Percentiles rank a stretch among this genome's conserved stretches.
Conservation (phyloP, 2,329 filamentous ascomycete species). For the Calonectria honghensis region DNA sequence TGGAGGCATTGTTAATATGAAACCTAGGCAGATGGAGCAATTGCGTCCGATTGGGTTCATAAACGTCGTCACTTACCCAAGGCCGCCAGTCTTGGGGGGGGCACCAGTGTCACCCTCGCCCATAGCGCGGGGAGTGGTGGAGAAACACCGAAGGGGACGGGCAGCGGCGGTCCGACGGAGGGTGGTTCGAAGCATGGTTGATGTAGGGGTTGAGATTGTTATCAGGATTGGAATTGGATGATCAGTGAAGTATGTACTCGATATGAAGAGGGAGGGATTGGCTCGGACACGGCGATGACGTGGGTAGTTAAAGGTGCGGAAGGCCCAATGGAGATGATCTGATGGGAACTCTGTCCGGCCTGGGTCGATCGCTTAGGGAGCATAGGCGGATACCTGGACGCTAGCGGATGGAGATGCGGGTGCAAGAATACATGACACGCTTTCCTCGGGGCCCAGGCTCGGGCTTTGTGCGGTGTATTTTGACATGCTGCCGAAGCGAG, state of each 20-base stretch:
- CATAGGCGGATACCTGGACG: conserved; percentile 43
- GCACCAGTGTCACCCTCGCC: conserved; percentile 81
- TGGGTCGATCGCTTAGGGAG: conserved; percentile 22
- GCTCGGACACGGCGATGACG: conserved; percentile 51
- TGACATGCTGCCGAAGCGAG: background rate
- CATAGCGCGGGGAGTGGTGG: conserved; percentile 78
- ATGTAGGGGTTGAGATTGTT: conserved; percentile 39
- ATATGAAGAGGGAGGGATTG: conserved; percentile 40
- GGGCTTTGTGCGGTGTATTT: conserved; percentile 9
- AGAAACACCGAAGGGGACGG: conserved; percentile 77
- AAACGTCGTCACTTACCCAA: conserved; percentile 67
- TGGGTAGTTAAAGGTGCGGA: conserved; percentile 45
- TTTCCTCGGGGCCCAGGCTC: background rate
- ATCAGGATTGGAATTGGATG: conserved; percentile 37
- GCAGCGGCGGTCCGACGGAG: conserved; percentile 73
- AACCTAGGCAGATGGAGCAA: conserved; percentile 1
- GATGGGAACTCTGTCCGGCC: conserved; percentile 33
- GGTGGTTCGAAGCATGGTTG: conserved; percentile 80
- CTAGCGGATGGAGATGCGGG: rapidly evolving
- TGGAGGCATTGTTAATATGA: conserved; percentile 60
- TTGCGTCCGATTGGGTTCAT: conserved; percentile 23
- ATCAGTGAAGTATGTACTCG: conserved; percentile 37
- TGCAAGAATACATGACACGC: conserved; percentile 16
- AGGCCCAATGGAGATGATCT: conserved; percentile 54
- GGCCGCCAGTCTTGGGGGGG: conserved; percentile 71